phyloP scores from a whole-genome alignment of 495 filamentous ascomycete species.

The Venustampulla echinocandica region DNA sequence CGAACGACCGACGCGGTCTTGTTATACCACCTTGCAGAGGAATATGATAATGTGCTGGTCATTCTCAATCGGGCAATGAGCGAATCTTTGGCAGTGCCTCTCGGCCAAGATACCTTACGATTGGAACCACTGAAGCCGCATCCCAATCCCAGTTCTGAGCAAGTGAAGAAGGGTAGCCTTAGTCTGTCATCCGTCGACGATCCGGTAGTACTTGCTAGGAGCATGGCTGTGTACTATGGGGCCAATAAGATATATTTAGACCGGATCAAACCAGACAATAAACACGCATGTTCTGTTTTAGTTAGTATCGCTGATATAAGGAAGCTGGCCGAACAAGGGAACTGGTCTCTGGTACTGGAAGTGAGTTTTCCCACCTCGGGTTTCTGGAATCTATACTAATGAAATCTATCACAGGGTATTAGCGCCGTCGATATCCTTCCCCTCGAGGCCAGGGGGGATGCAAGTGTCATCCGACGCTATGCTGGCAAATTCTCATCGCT shows the following conservation, averaged over 20 bases:
- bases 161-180: constrained; percentile 68
- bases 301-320: too few relatives aligned
- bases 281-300: too few relatives aligned
- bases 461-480: constrained; percentile 60
- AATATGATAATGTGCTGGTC: constrained; percentile 83
- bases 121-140: constrained; percentile 72
- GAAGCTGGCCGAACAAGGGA: constrained; percentile 52
- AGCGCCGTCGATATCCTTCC: constrained; percentile 66
- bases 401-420: constrained; percentile 51
- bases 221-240: constrained; percentile 72
- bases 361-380: constrained; percentile 38
- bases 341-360: constrained; percentile 73
- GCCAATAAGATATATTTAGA: constrained; percentile 4
- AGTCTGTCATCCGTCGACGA: constrained; percentile 83
- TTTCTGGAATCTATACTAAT: constrained; percentile 16
- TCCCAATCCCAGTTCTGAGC: constrained; percentile 31
- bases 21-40: constrained; percentile 85
- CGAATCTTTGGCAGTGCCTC: constrained; percentile 71
- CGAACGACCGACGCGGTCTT: constrained; percentile 87
- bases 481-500: constrained; percentile 70
- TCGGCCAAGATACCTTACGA: constrained; percentile 66
- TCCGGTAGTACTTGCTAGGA: constrained; percentile 64
- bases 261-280: constrained; percentile 37
- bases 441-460: constrained; percentile 56
- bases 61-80: constrained; percentile 88